Base-by-base conservation (phyloP, 192 early-diverging fungal genomes). In the Phycomyces nitens region DNA sequence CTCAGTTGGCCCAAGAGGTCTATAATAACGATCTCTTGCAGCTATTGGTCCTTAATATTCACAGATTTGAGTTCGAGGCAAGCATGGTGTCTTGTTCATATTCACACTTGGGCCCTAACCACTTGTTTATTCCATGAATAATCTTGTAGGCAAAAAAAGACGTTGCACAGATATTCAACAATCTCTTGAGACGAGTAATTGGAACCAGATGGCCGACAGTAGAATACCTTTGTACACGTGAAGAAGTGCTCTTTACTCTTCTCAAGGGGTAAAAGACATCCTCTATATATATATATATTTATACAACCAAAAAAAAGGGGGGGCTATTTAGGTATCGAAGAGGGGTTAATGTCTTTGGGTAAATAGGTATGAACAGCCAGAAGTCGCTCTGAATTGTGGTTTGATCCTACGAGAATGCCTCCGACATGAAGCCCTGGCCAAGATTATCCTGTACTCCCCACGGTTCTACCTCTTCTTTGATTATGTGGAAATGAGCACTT, bases 341-440 rank as follows among this genome's bases (percentile, higher is more conserved):
- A 40, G 20, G 24, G 23, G 24, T 55, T 29, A 26, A 23, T n/a
- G n/a, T n/a, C n/a, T n/a, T n/a, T n/a, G n/a, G n/a, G n/a, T n/a
- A n/a, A n/a, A n/a, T n/a, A 90, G 91, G 21, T 99, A 99, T 77
- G 89, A 94, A 69, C 95, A 92, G 64, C 95, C 91, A 43, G 95
- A 98, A 50, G 93, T 96, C 60, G 94, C 97, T 23, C 77, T 98
- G 22, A 96, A 96, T 70, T 99, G 97, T 65, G 97, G 97, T 58
- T 91, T 97, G 84, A 97, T 98, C 65, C 80, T 99, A 42, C 81
- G 96, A 60, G 97, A 99, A 74, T 97, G 96, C 74, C 80, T 95
- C 51, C 92, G 97, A 58, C 94, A 98, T 68, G 95, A 99, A 79
- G 71, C 85, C 16, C 81, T 99, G 63, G 89, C 94, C 62, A 89